A percentile compares a stretch with the other conserved stretches of the same genome.
Evolutionary conservation across 2,329 filamentous ascomycete species (phyloP).

Genomic region (Ascochyta rabiei): DNA sequence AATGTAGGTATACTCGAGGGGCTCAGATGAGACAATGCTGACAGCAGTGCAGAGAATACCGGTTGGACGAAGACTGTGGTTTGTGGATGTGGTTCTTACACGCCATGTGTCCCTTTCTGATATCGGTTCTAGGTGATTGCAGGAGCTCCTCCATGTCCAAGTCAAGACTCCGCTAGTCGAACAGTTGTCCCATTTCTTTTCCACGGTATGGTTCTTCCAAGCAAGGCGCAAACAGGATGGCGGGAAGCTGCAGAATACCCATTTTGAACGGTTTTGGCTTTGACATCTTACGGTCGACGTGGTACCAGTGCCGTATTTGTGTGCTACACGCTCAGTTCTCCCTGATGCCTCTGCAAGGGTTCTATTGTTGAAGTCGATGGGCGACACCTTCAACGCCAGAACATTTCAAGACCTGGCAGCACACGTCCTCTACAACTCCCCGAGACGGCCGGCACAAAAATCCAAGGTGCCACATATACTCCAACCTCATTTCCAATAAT

Average conservation of each 20-base stretch:
- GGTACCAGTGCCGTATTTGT: slow-evolving; percentile 20
- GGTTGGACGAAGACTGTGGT: slow-evolving; percentile 57
- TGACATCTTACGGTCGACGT: slow-evolving; percentile 31
- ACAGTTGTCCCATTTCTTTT: slow-evolving; percentile 9
- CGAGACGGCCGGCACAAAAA: background rate
- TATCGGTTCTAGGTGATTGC: slow-evolving; percentile 40
- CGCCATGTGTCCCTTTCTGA: slow-evolving; percentile 18
- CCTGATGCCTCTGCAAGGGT: background rate
- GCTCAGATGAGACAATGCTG: slow-evolving; percentile 5
- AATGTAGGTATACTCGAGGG: slow-evolving; percentile 43
- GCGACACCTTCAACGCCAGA: background rate
- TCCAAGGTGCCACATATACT: background rate
- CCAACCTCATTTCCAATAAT: slow-evolving; percentile 14
- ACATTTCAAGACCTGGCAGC: background rate
- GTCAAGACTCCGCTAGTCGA: slow-evolving; percentile 17
- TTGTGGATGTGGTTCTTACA: slow-evolving; percentile 18
- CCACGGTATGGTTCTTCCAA: slow-evolving; percentile 25
- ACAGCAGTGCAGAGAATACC: slow-evolving; percentile 50
- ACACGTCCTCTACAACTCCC: background rate
- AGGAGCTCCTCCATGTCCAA: slow-evolving; percentile 33
- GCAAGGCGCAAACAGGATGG: slow-evolving; percentile 41
- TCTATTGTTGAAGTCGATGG: background rate
- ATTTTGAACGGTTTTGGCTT: slow-evolving; percentile 28
- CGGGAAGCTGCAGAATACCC: slow-evolving; percentile 43
- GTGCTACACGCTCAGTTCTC: background rate